phyloP scores from a whole-genome alignment of 208 protist genomes.

The Leishmania amazonensis region DNA sequence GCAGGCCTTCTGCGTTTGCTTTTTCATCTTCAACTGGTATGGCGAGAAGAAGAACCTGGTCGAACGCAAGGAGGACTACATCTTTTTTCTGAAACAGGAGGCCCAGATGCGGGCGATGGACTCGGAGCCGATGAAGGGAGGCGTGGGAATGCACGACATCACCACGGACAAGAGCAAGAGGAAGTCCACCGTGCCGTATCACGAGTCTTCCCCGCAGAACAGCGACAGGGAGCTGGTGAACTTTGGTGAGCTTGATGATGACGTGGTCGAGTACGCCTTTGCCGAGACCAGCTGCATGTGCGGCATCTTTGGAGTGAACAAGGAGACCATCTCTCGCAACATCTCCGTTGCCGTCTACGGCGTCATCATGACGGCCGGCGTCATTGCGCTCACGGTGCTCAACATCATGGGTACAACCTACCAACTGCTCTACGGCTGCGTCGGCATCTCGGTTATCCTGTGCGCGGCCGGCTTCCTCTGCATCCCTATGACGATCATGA shows the following conservation, averaged over 20 bases:
- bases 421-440: conserved; percentile 34
- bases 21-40: conserved; percentile 54
- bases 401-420: conserved; percentile 36
- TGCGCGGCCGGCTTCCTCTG: conserved; percentile 40
- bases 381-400: conserved; percentile 33
- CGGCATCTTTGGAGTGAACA: conserved; percentile 29
- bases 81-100: conserved; percentile 12
- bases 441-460: conserved; percentile 39
- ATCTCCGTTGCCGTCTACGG: conserved; percentile 33
- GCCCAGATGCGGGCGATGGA: conserved; percentile 7
- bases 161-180: background rate
- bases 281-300: background rate
- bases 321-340: conserved; percentile 31
- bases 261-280: background rate
- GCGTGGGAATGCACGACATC: background rate
- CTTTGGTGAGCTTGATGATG: conserved; percentile 30
- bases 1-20: conserved; percentile 29
- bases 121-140: conserved; percentile 3
- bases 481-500: conserved; percentile 49
- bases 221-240: background rate
- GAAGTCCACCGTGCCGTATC: conserved; percentile 9
- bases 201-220: background rate
- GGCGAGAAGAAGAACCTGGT: conserved; percentile 38
- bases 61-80: conserved; percentile 27
- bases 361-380: conserved; percentile 36